Percentiles rank a stretch among this genome's conserved stretches.
Evolutionary conservation across 306 rosid genomes (phyloP).

Genomic region (Cucurbita moschata): DNA sequence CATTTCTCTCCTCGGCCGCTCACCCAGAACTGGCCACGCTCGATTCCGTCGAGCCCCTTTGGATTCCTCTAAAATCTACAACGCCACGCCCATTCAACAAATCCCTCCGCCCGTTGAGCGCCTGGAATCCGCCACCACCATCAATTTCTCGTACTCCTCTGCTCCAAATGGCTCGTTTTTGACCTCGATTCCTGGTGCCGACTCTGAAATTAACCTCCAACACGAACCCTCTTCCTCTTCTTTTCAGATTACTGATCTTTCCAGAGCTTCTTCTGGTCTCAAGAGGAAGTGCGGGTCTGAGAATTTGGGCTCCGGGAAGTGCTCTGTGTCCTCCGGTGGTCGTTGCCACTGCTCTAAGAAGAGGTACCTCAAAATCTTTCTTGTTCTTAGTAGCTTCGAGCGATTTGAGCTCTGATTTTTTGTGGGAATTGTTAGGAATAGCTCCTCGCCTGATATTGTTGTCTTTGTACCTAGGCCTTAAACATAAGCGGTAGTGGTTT

Average conservation of each 20-base stretch:
- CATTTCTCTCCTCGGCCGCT: conserved; percentile 65
- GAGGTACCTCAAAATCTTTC: conserved; percentile 17
- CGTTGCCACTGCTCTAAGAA: conserved; percentile 81
- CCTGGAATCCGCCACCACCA: conserved; percentile 35
- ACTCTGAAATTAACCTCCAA: conserved; percentile 27
- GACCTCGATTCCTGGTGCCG: conserved; percentile 54
- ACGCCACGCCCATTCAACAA: conserved; percentile 75
- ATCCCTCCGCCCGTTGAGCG: conserved; percentile 42
- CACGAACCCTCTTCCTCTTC: conserved; percentile 20
- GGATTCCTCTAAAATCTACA: conserved; percentile 3
- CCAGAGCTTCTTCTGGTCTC: conserved; percentile 40
- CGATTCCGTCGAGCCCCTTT: conserved; percentile 70
- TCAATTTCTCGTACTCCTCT: conserved; percentile 46
- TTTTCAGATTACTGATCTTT: conserved; percentile 57
- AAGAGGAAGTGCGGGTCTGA: conserved; percentile 75
- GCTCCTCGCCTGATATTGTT: too few relatives aligned
- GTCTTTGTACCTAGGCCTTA: too few relatives aligned
- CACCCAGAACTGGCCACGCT: conserved; percentile 71
- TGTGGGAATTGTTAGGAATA: too few relatives aligned
- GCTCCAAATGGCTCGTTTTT: conserved; percentile 33
- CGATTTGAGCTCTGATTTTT: background rate
- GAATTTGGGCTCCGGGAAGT: conserved; percentile 50
- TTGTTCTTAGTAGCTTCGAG: background rate
- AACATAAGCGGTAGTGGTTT: too few relatives aligned
- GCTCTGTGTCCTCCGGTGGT: conserved; percentile 42